phyloP scores from a whole-genome alignment of 2,329 filamentous ascomycete genomes.

The Tolypocladium ovalisporum region DNA sequence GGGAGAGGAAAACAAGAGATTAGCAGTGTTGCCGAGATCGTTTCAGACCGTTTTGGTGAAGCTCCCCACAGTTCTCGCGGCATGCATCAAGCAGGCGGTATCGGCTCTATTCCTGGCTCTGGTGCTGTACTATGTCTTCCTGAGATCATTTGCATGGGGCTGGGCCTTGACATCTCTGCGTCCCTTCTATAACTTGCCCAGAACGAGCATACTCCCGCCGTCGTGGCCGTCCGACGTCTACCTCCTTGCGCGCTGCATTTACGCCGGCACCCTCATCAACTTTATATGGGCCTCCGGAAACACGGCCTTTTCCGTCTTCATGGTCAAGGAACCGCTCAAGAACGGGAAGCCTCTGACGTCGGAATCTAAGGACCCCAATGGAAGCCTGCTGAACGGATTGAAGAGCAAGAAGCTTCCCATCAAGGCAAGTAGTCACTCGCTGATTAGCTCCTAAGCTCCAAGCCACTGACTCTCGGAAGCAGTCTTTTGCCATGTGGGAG shows the following conservation, averaged over 20 bases:
- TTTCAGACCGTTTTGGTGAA: conserved; percentile 24
- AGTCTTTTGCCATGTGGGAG: conserved; percentile 88
- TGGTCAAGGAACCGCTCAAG: conserved; percentile 73
- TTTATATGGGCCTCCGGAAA: conserved; percentile 71
- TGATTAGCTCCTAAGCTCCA: not conserved
- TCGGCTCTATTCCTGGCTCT: conserved; percentile 33
- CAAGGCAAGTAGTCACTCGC: conserved; percentile 37
- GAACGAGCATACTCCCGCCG: conserved; percentile 51
- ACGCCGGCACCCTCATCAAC: conserved; percentile 55
- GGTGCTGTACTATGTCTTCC: conserved; percentile 48
- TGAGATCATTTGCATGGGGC: conserved; percentile 57
- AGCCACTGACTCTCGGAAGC: conserved; percentile 10
- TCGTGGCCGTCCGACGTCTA: conserved; percentile 46
- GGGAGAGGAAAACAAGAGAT: conserved; percentile 10
- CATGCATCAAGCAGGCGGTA: conserved; percentile 28
- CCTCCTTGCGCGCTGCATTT: conserved; percentile 43
- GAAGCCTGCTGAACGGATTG: conserved; percentile 73
- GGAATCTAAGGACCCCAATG: conserved; percentile 84
- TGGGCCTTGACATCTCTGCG: conserved; percentile 61
- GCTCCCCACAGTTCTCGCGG: conserved; percentile 27
- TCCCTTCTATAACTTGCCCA: conserved; percentile 64
- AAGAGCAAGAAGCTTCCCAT: conserved; percentile 73
- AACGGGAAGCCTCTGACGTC: conserved; percentile 72
- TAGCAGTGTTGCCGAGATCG: conserved; percentile 15
- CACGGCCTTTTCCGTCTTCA: conserved; percentile 66